phyloP scores from a whole-genome alignment of 2,329 filamentous ascomycete species.

The Botrytis tulipae region DNA sequence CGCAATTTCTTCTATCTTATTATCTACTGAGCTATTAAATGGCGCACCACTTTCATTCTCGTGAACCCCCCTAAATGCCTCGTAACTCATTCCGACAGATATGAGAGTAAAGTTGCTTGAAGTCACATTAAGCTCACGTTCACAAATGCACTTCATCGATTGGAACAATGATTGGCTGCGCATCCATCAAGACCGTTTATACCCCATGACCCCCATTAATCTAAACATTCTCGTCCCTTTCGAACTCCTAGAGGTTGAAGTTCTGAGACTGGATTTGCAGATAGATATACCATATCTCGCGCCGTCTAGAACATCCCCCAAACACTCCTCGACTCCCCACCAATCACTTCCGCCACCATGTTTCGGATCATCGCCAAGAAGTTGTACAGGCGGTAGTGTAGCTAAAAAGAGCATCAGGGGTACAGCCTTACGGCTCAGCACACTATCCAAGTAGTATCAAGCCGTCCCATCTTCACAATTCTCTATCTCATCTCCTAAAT shows the following conservation, averaged over 20 bases:
- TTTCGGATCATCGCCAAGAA: conserved; percentile 9
- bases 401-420: background rate
- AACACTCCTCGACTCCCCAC: background rate
- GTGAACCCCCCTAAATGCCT: background rate
- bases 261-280: background rate
- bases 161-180: background rate
- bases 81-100: background rate
- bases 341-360: conserved; percentile 8
- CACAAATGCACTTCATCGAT: background rate
- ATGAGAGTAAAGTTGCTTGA: background rate
- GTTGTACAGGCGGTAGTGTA: background rate
- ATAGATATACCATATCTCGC: background rate
- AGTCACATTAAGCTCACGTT: background rate
- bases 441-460: background rate
- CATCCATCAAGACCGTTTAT: background rate
- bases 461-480: background rate
- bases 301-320: background rate
- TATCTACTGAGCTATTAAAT: background rate
- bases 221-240: background rate
- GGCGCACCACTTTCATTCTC: background rate
- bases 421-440: conserved; percentile 5
- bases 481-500: background rate
- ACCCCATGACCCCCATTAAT: background rate
- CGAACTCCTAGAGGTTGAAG: background rate
- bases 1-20: background rate